phyloP scores from a whole-genome alignment of 208 protist genomes.

The Acanthamoeba castellanii region DNA sequence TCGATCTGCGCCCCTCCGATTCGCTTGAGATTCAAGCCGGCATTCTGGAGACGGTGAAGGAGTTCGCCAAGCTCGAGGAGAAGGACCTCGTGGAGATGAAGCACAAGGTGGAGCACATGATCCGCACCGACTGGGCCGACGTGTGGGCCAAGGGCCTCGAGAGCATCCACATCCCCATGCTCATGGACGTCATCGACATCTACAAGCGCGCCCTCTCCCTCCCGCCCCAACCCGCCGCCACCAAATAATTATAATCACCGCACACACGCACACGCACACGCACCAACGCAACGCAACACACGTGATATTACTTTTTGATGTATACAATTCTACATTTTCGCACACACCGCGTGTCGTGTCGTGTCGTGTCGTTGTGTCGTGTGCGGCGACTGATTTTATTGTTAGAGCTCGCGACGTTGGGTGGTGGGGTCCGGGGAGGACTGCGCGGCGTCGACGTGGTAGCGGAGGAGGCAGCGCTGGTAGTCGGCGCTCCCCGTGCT shows the following conservation, averaged over 20 bases:
- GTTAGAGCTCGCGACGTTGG: no score
- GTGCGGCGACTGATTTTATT: no score
- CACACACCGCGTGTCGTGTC: no score
- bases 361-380: no score
- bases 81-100: background rate
- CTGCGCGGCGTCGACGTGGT: no score
- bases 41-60: background rate
- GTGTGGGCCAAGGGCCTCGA: constrained; percentile 27
- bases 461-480: no score
- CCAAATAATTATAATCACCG: background rate
- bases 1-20: background rate
- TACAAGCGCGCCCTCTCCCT: background rate
- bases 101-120: background rate
- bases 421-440: no score
- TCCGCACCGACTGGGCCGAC: constrained; percentile 11
- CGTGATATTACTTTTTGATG: no score
- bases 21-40: background rate
- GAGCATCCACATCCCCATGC: background rate
- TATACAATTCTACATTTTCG: no score
- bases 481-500: no score
- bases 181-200: constrained; percentile 19
- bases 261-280: no score
- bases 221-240: background rate
- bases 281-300: no score
- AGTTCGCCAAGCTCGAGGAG: background rate